Base-by-base conservation (phyloP, 202 grass and related monocot genomes). In the Schoenoplectus triqueter region DNA sequence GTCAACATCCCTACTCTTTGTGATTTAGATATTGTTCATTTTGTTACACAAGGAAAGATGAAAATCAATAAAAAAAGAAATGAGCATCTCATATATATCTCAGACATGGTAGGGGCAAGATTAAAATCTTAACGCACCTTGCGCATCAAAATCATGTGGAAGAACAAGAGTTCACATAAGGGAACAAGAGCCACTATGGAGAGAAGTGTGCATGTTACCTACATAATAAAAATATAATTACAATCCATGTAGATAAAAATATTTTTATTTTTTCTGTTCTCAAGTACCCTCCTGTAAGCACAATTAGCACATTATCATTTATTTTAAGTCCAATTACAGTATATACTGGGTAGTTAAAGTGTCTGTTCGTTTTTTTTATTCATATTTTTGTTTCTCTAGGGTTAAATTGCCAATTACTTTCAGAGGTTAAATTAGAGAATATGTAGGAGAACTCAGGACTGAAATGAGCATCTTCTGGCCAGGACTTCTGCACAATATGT, bases 141-240 rank as follows among this genome's bases (percentile, higher is more conserved):
- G 89, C 91, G 93, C 44, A 99, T 96, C 75, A 99, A 69, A 90
- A 99, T 96, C 74, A 99, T 92, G 90, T 96, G 96, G 86, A 99
- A 99, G 93, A 99, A 99, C 91, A 99, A 95, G 84, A 99, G 93
- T 82, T 99, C 96, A 40, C 90, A 90, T 68, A 99, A 86, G 80
- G 96, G 96, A 84, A 99, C 59, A 70, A 92, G 93, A 59, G 96
- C 96, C 50, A 96, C 87, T 62, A 94, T 51, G 66, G 96, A 99
- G 81, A 99, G 91, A 40, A 91, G 70, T 50, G 96, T 99, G 84
- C 94, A 99, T 80, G 88, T 79, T 49, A 86, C 85, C 96, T 99
- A 92, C 77, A 93, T 31, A 31, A 31, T 31, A 31, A 31, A 31
- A 31, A 31, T 31, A 31, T 31, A n/a, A 86, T 17, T 55, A 89